Evolutionary conservation across 176 grass and related monocot genomes (phyloP).

Genomic region (Puya raimondii): DNA sequence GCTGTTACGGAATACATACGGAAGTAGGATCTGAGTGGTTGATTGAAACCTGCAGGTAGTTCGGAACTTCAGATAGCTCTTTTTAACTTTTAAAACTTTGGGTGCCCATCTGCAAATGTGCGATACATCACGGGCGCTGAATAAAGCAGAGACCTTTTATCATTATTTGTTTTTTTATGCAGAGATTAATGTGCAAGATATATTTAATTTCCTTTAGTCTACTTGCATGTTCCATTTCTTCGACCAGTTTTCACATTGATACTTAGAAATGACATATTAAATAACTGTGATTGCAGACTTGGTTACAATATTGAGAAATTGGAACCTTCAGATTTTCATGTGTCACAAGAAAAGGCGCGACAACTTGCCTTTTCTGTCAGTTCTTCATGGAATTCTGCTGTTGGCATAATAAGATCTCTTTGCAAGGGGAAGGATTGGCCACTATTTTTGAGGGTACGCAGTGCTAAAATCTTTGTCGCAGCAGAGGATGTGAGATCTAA

Average conservation of each 20-base stretch:
- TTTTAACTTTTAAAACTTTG: too few species aligned
- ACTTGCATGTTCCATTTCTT: neutral
- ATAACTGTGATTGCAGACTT: slow-evolving; percentile 40
- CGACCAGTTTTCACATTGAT: neutral
- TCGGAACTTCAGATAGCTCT: too few species aligned
- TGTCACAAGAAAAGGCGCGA: slow-evolving; percentile 58
- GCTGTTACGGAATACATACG: too few species aligned
- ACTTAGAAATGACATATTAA: neutral
- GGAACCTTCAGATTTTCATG: slow-evolving; percentile 63
- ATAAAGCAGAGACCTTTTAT: too few species aligned
- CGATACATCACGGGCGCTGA: too few species aligned
- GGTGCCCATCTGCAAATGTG: too few species aligned
- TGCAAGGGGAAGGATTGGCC: slow-evolving; percentile 92
- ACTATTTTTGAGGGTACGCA: slow-evolving; percentile 55
- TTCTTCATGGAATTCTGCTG: slow-evolving; percentile 71
- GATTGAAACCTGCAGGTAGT: too few species aligned
- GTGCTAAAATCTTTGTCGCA: neutral
- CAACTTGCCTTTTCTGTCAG: slow-evolving; percentile 40
- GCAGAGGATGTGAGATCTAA: slow-evolving; percentile 15
- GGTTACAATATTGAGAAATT: slow-evolving; percentile 90
- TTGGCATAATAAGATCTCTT: slow-evolving; percentile 63
- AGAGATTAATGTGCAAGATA: too few species aligned
- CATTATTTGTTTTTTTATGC: too few species aligned
- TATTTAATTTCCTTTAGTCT: too few species aligned
- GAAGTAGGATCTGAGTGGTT: too few species aligned